phyloP scores from a whole-genome alignment of 1,139 yeast species.

The Geotrichum candidum region DNA sequence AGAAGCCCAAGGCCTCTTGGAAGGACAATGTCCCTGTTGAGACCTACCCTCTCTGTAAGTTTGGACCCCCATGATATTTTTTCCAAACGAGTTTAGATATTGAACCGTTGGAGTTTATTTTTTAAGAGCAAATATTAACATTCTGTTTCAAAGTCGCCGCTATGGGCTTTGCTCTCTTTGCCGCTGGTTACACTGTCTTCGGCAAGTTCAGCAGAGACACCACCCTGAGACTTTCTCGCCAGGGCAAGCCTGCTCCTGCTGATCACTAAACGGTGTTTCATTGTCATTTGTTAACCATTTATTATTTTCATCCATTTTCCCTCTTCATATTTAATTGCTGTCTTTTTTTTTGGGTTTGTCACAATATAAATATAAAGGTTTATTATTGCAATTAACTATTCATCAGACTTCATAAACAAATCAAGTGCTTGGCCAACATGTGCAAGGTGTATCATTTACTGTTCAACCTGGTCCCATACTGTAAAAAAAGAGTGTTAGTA shows the following conservation, averaged over 20 bases:
- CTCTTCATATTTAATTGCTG: not conserved
- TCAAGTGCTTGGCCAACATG: not conserved
- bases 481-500: not conserved
- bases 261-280: slow-evolving; percentile 7
- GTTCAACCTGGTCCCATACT: not conserved
- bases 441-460: not conserved
- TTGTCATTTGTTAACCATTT: not conserved
- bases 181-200: slow-evolving; percentile 26
- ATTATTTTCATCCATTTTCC: not conserved
- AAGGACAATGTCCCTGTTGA: slow-evolving; percentile 27
- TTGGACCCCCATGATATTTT: not conserved
- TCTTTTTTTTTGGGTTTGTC: not conserved
- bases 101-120: not conserved
- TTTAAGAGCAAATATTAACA: not conserved
- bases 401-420: not conserved
- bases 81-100: not conserved
- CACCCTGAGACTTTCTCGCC: slow-evolving; percentile 28
- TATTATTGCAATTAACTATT: not conserved
- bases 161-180: slow-evolving; percentile 29
- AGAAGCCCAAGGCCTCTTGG: slow-evolving; percentile 16
- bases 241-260: slow-evolving; percentile 22
- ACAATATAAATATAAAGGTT: not conserved
- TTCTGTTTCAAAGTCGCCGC: slow-evolving; percentile 24
- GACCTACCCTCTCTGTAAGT: slow-evolving; percentile 32
- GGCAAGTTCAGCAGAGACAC: slow-evolving; percentile 26